Percentiles rank a stretch among this genome's conserved stretches.
Conservation (phyloP, 441 rosid genomes). For the Corymbia calophylla region DNA sequence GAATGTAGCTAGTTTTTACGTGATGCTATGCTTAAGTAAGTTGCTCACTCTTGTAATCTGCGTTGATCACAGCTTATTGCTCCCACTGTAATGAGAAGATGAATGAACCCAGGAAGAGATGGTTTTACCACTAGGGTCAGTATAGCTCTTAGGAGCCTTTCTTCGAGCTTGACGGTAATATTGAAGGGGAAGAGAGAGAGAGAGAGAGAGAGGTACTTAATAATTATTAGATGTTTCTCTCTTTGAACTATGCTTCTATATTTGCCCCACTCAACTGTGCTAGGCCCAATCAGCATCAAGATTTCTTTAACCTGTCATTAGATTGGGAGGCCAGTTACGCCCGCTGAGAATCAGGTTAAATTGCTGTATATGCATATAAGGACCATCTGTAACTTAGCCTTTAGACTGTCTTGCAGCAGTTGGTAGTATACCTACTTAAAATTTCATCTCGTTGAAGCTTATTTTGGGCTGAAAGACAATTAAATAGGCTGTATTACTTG, state of each 20-base stretch:
- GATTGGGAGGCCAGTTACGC: not conserved
- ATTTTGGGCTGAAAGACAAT: not conserved
- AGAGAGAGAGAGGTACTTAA: not conserved
- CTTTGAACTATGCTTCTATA: not conserved
- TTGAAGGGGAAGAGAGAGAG: not conserved
- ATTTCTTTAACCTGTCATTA: not conserved
- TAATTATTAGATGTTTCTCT: no score
- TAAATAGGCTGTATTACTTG: conserved; percentile 1
- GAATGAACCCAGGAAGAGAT: no score
- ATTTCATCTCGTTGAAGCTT: not conserved
- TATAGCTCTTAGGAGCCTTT: conserved; percentile 8
- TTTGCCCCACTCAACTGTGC: not conserved
- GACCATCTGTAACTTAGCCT: not conserved
- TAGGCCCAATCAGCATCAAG: not conserved
- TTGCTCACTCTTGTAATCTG: not conserved
- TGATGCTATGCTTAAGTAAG: not conserved
- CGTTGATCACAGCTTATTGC: not conserved
- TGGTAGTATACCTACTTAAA: not conserved
- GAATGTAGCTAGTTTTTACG: not conserved
- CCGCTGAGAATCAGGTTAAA: not conserved
- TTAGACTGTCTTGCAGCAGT: not conserved
- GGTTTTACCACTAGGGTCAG: no score
- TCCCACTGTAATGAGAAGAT: no score
- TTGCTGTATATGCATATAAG: not conserved
- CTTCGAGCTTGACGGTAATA: not conserved